Percentiles rank a stretch among this genome's conserved stretches.
Evolutionary conservation across 208 protist genomes (phyloP).

Genomic region (Crithidia expoeki): DNA sequence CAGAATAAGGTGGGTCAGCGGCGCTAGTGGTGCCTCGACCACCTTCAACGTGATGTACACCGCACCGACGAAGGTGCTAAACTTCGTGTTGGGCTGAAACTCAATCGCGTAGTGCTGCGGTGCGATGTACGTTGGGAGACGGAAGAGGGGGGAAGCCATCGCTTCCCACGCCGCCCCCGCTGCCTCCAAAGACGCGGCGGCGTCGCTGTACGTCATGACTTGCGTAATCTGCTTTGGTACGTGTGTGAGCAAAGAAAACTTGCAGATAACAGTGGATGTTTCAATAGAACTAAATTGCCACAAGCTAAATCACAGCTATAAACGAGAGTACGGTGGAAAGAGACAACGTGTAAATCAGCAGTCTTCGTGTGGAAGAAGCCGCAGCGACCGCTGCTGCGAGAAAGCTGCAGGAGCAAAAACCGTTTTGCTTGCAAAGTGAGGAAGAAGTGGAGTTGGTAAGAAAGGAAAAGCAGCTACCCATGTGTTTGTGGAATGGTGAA

Average conservation of each 20-base stretch:
- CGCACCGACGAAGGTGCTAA: constrained; percentile 30
- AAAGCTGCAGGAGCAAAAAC: too few species aligned
- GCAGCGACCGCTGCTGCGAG: too few species aligned
- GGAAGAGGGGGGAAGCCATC: constrained; percentile 31
- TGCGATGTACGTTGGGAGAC: constrained; percentile 29
- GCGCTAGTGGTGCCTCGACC: constrained; percentile 2
- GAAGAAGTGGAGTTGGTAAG: too few species aligned
- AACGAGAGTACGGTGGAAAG: too few species aligned
- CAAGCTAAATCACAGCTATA: too few species aligned
- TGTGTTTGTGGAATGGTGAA: too few species aligned
- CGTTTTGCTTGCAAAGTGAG: too few species aligned
- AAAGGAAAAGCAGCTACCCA: too few species aligned
- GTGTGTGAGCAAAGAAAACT: constrained; percentile 1
- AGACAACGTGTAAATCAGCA: not conserved
- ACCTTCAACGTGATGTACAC: constrained; percentile 43
- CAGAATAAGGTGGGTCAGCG: constrained; percentile 37
- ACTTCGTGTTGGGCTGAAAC: constrained; percentile 34
- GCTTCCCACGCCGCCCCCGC: not conserved
- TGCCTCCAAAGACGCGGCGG: not conserved
- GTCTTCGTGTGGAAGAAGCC: too few species aligned
- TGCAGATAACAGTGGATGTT: not conserved
- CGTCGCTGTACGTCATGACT: not conserved
- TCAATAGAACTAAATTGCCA: not conserved
- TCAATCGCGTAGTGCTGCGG: constrained; percentile 55
- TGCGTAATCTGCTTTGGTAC: not conserved